Percentiles rank a stretch among this genome's conserved stretches.
Evolutionary conservation across 202 grass and related monocot genomes (phyloP).

Genomic region (Dendrocalamus latiflorus): DNA sequence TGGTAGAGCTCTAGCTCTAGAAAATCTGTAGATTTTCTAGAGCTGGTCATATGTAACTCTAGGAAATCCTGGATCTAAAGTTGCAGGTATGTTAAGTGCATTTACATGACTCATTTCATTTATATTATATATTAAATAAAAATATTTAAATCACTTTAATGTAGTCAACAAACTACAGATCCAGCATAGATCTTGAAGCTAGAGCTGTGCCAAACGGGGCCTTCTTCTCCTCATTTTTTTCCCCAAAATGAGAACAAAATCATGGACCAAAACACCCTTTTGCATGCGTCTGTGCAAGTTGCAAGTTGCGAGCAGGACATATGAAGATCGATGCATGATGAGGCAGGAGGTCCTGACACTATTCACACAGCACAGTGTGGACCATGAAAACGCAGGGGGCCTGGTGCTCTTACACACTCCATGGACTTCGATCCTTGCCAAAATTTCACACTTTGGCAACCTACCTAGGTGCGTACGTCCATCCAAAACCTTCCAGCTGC

Average conservation of each 20-base stretch:
- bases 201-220: too few species aligned
- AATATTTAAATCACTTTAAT: too few species aligned
- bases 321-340: background rate
- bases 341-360: background rate
- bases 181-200: too few species aligned
- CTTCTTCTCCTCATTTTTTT: background rate
- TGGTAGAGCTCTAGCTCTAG: too few species aligned
- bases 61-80: too few species aligned
- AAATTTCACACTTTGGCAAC: background rate
- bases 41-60: too few species aligned
- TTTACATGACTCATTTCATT: too few species aligned
- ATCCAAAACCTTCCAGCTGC: constrained; percentile 1
- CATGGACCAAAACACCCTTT: background rate
- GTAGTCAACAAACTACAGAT: too few species aligned
- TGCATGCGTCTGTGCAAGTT: background rate
- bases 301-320: background rate
- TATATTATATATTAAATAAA: too few species aligned
- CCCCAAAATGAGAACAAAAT: background rate
- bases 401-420: background rate
- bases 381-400: background rate
- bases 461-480: background rate
- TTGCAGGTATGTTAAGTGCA: too few species aligned
- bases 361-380: constrained; percentile 5
- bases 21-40: too few species aligned
- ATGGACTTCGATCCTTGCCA: background rate